These are phyloP conservation scores for Penicillium argentinense DNA, from an alignment of 495 filamentous ascomycete species.

Conservation along the genomic window DNA sequence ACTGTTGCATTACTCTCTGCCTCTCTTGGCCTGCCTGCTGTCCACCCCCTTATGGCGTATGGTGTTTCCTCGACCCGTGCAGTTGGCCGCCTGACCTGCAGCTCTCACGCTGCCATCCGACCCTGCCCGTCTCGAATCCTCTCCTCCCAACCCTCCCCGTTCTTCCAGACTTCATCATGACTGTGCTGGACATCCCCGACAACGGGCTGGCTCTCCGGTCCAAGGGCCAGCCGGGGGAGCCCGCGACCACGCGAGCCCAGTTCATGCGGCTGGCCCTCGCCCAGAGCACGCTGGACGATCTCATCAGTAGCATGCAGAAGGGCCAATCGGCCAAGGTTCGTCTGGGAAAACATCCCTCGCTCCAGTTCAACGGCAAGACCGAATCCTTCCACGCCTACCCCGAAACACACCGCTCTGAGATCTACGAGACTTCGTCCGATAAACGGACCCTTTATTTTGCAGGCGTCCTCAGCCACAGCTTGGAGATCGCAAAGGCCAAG, in stretches of 20 bases:
- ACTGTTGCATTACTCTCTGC: no score
- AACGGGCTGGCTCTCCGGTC: constrained; percentile 46
- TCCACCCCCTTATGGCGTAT: constrained; percentile 41
- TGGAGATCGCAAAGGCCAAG: constrained; percentile 57
- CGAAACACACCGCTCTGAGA: constrained; percentile 50
- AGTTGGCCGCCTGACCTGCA: constrained; percentile 49
- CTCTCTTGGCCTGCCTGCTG: constrained; percentile 15
- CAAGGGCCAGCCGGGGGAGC: constrained; percentile 36
- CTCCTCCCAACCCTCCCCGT: constrained; percentile 10
- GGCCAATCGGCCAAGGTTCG: constrained; percentile 57
- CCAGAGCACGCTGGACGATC: constrained; percentile 65
- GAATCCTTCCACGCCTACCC: constrained; percentile 49
- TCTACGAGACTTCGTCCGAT: constrained; percentile 46
- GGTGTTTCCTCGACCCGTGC: constrained; percentile 37
- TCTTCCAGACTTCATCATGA: constrained; percentile 26
- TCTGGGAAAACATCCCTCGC: constrained; percentile 47
- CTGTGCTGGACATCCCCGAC: constrained; percentile 49
- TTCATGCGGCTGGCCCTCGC: constrained; percentile 66
- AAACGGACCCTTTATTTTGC: constrained; percentile 51
- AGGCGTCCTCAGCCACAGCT: constrained; percentile 55
- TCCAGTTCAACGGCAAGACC: constrained; percentile 54
- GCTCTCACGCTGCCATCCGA: constrained; percentile 45
- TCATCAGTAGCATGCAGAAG: constrained; percentile 64
- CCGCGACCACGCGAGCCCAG: constrained; percentile 41
- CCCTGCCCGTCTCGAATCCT: constrained; percentile 27